These are phyloP conservation scores for Beauveria rudraprayagi DNA, from an alignment of 2,329 filamentous ascomycete species.

Conservation along the genomic window DNA sequence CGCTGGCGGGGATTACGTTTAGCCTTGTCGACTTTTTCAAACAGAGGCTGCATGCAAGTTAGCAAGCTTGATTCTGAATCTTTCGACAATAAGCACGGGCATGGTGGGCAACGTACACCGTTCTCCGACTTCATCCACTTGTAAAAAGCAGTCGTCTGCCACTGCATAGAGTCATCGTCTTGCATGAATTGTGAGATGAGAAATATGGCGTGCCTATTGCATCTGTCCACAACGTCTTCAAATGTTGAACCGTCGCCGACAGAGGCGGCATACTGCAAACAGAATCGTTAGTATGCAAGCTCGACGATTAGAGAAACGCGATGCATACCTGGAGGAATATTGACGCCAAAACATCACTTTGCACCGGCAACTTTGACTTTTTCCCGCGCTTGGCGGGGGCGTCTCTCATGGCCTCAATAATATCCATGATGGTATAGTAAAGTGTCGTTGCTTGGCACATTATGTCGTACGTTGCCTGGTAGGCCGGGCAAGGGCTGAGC, in stretches of 20 bases:
- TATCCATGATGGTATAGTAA: slow-evolving; percentile 54
- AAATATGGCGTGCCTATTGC: slow-evolving; percentile 41
- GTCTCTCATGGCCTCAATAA: slow-evolving; percentile 35
- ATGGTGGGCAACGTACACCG: slow-evolving; percentile 26
- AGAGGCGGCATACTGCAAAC: slow-evolving; percentile 38
- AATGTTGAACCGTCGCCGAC: slow-evolving; percentile 45
- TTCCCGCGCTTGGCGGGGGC: slow-evolving; percentile 21
- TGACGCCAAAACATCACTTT: slow-evolving; percentile 20
- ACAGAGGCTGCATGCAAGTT: slow-evolving; percentile 19
- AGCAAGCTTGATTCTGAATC: background rate
- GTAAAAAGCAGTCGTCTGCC: slow-evolving; percentile 39
- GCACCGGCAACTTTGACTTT: slow-evolving; percentile 22
- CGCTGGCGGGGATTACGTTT: slow-evolving; percentile 17
- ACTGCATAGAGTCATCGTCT: slow-evolving; percentile 29
- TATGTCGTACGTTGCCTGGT: slow-evolving; percentile 45
- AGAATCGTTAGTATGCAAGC: background rate
- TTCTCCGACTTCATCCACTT: slow-evolving; percentile 37
- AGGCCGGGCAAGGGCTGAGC: slow-evolving; percentile 50
- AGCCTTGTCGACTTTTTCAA: slow-evolving; percentile 17
- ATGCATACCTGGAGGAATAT: slow-evolving; percentile 26
- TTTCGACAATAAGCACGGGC: background rate
- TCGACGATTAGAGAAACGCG: background rate
- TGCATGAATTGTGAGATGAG: slow-evolving; percentile 44
- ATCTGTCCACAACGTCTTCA: slow-evolving; percentile 39
- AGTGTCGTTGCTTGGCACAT: slow-evolving; percentile 57